A percentile compares a stretch with the other conserved stretches of the same genome.
These are phyloP conservation scores for Nakazawaea holstii DNA, from an alignment of 805 yeast species.

Conservation along the genomic window DNA sequence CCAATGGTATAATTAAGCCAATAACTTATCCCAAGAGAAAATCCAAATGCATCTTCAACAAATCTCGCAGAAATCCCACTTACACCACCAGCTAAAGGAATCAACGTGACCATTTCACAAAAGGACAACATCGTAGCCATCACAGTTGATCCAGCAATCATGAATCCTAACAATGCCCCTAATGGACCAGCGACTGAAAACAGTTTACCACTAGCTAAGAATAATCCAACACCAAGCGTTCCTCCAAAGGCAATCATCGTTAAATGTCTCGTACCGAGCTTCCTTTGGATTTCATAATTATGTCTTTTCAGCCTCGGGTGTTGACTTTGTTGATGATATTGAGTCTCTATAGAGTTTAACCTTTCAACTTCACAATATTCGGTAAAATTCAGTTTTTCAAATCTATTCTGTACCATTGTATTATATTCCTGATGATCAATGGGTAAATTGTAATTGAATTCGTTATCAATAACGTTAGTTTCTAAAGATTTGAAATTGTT, in stretches of 20 bases:
- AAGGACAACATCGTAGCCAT: constrained; percentile 66
- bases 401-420: background rate
- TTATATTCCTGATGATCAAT: constrained; percentile 10
- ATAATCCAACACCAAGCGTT: constrained; percentile 74
- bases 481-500: constrained; percentile 6
- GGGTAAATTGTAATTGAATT: constrained; percentile 7
- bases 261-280: constrained; percentile 58
- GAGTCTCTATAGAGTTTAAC: background rate
- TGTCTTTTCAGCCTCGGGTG: background rate
- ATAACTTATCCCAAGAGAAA: constrained; percentile 68
- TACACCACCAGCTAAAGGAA: constrained; percentile 77
- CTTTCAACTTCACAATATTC: background rate
- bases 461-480: constrained; percentile 10
- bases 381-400: background rate
- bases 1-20: constrained; percentile 71
- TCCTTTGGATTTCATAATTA: constrained; percentile 25
- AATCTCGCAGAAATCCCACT: constrained; percentile 70
- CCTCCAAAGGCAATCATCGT: constrained; percentile 80
- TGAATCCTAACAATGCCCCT: constrained; percentile 66
- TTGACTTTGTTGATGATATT: background rate
- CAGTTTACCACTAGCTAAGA: constrained; percentile 67
- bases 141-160: constrained; percentile 60
- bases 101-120: constrained; percentile 77
- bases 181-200: constrained; percentile 72
- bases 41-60: constrained; percentile 75